Base-by-base conservation (phyloP, 768 basidiomycete genomes). In the Phallus indusiatus region DNA sequence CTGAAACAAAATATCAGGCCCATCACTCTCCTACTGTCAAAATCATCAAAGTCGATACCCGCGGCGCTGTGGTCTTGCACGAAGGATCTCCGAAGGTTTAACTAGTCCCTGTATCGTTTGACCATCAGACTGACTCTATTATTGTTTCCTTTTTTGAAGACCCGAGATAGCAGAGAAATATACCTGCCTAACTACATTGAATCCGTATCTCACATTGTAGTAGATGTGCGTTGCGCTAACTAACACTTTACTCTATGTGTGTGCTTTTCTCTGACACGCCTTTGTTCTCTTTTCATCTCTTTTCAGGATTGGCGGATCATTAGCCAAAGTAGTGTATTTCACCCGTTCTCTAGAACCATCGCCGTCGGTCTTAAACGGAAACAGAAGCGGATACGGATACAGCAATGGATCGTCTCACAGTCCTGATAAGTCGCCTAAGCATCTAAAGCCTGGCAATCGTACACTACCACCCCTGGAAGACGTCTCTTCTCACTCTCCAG, bases 311-410 rank as follows among this genome's bases (percentile, higher is more conserved):
- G 96, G 96, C 24, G 96, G 96, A 47, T 96, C 94, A 12, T 76
- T 99, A 14, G 95, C 94, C 61, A 99, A 99, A 72, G 90, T 99
- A 54, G 92, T 96, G 65, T 99, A 97, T 75, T 98, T 98, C 72
- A 97, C 95, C 49, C 88, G 96, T 53, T 93, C 94, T 8, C 85
- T 89, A 3, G 86, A 89, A 57, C 87, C 88, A 2, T 86, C 87
- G n/a, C 77, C 83, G 33, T 88, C 90, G 7, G 84, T 86, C 12
- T 68, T 84, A 47, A 75, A 69, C 60, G 83, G 86, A 0, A 84
- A 85, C 12, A 6, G 54, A n/a, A 72, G 71, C 20, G 85, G 83
- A 16, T 82, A 79, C 46, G 75, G 76, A 59, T 72, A 72, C n/a
- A 68, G 68, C 18, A 78, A 76, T 67, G 73, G 34, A 10, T 18